Evolutionary conservation across 2,329 filamentous ascomycete genomes (phyloP).

Genomic region (Epichloe sibirici): DNA sequence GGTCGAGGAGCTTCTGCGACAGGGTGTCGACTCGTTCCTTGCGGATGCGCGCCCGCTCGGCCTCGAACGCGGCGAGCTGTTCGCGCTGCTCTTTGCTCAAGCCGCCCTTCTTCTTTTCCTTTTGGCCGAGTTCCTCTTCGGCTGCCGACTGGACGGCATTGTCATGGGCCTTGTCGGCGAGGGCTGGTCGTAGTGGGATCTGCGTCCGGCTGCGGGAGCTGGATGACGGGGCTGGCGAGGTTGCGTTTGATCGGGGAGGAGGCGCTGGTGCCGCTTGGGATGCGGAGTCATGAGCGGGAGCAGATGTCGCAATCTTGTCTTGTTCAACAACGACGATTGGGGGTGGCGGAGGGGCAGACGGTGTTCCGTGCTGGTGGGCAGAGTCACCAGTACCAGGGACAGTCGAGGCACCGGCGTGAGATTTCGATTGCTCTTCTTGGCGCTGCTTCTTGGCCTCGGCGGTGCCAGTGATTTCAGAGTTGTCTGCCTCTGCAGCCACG

Average conservation of each 20-base stretch:
- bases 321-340: constrained; percentile 30
- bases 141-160: constrained; percentile 62
- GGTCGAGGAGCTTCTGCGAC: constrained; percentile 73
- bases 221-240: constrained; percentile 31
- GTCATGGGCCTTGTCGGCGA: constrained; percentile 70
- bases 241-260: constrained; percentile 21
- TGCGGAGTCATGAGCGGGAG: constrained; percentile 10
- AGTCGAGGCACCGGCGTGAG: constrained; percentile 11
- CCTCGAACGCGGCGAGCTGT: constrained; percentile 77
- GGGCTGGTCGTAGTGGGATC: constrained; percentile 69
- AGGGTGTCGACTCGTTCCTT: constrained; percentile 84
- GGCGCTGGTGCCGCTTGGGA: constrained; percentile 9
- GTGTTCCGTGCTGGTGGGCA: constrained; percentile 10
- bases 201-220: constrained; percentile 32
- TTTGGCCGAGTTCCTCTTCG: constrained; percentile 27
- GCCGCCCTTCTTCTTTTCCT: constrained; percentile 76
- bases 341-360: constrained; percentile 12
- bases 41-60: constrained; percentile 70
- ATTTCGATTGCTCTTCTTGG: constrained; percentile 26
- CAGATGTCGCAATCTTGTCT: constrained; percentile 17
- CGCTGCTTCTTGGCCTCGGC: constrained; percentile 46
- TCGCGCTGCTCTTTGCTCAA: constrained; percentile 88
- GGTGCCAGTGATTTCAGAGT: constrained; percentile 44
- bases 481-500: constrained; percentile 18
- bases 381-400: constrained; percentile 11